Base-by-base conservation (phyloP, 2,329 filamentous ascomycete genomes). In the Pestalotiopsis sp. region DNA sequence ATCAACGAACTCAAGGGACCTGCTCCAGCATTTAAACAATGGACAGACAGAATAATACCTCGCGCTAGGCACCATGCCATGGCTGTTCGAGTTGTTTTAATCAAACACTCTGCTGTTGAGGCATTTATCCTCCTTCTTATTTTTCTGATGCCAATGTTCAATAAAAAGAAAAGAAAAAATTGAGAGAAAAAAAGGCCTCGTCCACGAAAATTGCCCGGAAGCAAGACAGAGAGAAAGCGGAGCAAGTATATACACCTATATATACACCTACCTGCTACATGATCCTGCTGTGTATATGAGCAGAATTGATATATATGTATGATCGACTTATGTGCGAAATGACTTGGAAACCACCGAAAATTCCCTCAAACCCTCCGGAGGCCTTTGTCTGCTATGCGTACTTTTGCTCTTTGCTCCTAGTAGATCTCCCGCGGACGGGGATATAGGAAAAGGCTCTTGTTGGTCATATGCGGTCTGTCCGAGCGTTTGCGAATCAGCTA, bases 51-150 rank as follows among this genome's bases (percentile, higher is more conserved):
- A 39, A 39, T n/a, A 38, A 36, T 62, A 39, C 36, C 36, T 27
- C 59, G 59, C 59, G 59, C 59, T 62, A 62, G 31, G 59, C 23
- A 11, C 23, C 25, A 23, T 59, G 23, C 31, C n/a, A 39, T 7
- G 31, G 27, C 20, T 4, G 13, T 52, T 49, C 45, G 17, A 20
- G 20, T 52, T 9, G 14, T n/a, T 52, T 52, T n/a, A 62, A 62
- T 62, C 59, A 62, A 39, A 62, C 59, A 62, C 12, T 27, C 3
- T 36, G 3, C 14, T 62, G 38, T 62, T 62, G 59, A 62, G 59
- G 59, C 59, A 62, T 62, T 62, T 62, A 25, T 23, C 27, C 27
- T 12, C 45, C 4, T 52, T 4, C n/a, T n/a, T 36, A 9, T 11
- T 39, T 36, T 5, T 38, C 14, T 9, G n/a, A 39, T 20, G 17